A percentile compares a stretch with the other conserved stretches of the same genome.
Evolutionary conservation across 345 rosid genomes (phyloP).

Genomic region (Arabidopsis thaliana): DNA sequence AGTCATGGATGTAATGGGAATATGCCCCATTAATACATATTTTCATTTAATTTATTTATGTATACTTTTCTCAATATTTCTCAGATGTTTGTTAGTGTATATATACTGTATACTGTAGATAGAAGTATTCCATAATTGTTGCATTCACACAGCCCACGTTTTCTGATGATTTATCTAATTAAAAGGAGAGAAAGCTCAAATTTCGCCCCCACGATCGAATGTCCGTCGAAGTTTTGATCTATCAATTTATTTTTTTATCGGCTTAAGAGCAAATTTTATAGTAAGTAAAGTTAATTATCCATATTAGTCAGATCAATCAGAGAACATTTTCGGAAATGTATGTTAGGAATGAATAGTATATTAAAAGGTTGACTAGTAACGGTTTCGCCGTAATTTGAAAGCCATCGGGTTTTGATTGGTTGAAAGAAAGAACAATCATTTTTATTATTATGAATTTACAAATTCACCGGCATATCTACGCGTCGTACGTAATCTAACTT

Average conservation of each 20-base stretch:
- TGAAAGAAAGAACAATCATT: slow-evolving; percentile 4
- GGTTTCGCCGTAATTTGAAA: slow-evolving; percentile 27
- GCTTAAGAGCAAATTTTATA: not conserved
- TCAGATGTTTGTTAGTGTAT: not conserved
- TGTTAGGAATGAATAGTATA: not conserved
- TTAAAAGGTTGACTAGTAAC: slow-evolving; percentile 4
- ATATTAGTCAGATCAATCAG: not conserved
- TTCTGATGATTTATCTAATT: slow-evolving; percentile 1
- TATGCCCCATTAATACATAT: not conserved
- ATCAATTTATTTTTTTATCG: not conserved
- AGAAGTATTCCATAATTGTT: slow-evolving; percentile 25
- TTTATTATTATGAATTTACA: not conserved
- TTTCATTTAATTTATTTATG: not conserved
- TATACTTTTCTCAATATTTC: not conserved
- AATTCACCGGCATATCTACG: slow-evolving; percentile 28
- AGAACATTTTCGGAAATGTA: not conserved
- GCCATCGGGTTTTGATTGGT: slow-evolving; percentile 35
- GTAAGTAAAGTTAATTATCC: not conserved
- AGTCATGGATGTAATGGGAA: slow-evolving; percentile 41
- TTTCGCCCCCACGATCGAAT: not conserved
- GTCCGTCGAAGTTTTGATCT: not conserved
- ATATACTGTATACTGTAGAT: not conserved
- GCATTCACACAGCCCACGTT: slow-evolving; percentile 27
- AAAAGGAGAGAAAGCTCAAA: not conserved
- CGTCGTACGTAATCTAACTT: slow-evolving; percentile 33